Evolutionary conservation across 2,329 filamentous ascomycete species (phyloP), one percentile per base, ranked within the genome.

Genomic region (Aureobasidium subglaciale): DNA sequence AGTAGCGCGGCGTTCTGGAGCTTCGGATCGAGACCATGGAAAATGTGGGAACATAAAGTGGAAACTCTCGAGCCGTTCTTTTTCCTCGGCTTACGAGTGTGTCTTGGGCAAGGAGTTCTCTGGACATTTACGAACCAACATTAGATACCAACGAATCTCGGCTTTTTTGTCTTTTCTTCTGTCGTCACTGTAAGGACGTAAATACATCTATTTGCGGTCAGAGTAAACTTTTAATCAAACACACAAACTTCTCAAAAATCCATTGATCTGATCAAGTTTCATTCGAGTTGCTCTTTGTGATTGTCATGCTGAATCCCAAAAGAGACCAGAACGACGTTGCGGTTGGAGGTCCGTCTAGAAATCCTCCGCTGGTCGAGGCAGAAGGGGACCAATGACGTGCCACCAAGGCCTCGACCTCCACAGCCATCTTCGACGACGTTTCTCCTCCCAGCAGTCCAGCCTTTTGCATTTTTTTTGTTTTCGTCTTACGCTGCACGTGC

Each of bases 1-100:
- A 22, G 37, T 37, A 53, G 48, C 48, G 48, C 40, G 48, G 48
- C 25, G 48, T 37, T 41, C 15, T 53, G 35, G 48, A 50, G 32
- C 38, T 37, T 8, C 5, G 24, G 16, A 16, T 18, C 11, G 16
- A 15, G 32, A 13, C 27, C 13, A 45, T 32, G 27, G 32, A 25
- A 45, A 11, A 20, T 45, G 25, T 8, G 27, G 42, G 8, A 32
- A n/a, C 42, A 45, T 15, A 15, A 32, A 45, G 20, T 32, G 42
- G 42, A 32, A 22, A 15, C 30, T 32, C 10, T 9, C 42, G 4
- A 16, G 42, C 25, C 27, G 42, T 32, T 32, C 22, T 20, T 45
- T 10, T n/a, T n/a, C n/a, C n/a, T n/a, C 24, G 42, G 18, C 15
- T 32, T 25, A 45, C n/a, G 27, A 45, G 25, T 13, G 20, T 45